Evolutionary conservation across 108 stramenopile genomes (phyloP).

Genomic region (Schizochytrium sp.): DNA sequence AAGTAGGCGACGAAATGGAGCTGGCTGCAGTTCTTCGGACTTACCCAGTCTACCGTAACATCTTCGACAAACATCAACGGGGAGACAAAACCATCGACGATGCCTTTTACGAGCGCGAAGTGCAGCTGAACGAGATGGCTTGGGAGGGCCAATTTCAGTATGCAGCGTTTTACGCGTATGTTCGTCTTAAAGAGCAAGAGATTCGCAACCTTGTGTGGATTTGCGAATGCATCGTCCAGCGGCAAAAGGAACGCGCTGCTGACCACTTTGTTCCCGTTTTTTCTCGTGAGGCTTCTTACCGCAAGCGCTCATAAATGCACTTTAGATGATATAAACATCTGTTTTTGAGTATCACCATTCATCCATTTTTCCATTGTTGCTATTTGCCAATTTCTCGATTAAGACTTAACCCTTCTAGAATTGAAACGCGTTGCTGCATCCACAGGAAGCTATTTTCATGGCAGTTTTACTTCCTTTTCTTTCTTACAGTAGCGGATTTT

Average conservation of each 20-base stretch:
- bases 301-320: constrained; percentile 21
- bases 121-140: constrained; percentile 92
- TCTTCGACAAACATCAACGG: constrained; percentile 89
- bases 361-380: constrained; percentile 2
- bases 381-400: not conserved
- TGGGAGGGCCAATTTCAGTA: constrained; percentile 99
- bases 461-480: no score
- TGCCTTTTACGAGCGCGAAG: constrained; percentile 97
- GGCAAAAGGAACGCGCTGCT: constrained; percentile 93
- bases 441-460: no score
- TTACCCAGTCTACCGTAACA: constrained; percentile 90
- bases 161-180: constrained; percentile 96
- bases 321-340: not conserved
- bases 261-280: constrained; percentile 98
- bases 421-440: no score
- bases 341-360: not conserved
- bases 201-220: constrained; percentile 99
- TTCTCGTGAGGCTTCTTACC: constrained; percentile 84
- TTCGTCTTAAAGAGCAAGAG: constrained; percentile 99
- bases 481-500: no score
- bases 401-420: not conserved
- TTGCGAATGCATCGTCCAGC: constrained; percentile 97
- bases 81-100: constrained; percentile 92
- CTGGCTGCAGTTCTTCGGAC: constrained; percentile 82
- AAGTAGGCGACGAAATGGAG: constrained; percentile 90